These are phyloP conservation scores for Boletus pseudo-olivaceus DNA, from an alignment of 768 basidiomycete genomes.

Conservation along the genomic window DNA sequence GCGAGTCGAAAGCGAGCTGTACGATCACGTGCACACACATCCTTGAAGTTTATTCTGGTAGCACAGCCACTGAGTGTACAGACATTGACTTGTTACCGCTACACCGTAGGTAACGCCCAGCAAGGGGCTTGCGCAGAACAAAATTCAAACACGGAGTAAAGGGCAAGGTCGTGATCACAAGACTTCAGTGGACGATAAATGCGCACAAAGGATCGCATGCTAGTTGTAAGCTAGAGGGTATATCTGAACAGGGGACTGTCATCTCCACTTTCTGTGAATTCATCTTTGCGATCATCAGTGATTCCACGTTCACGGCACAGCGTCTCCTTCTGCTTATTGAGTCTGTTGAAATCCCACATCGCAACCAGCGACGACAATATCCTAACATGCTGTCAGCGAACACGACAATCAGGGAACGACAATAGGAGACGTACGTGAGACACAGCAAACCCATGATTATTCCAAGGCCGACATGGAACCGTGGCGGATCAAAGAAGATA, in stretches of 20 bases:
- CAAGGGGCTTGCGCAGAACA: no score
- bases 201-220: background rate
- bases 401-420: conserved; percentile 16
- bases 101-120: no score
- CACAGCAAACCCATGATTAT: conserved; percentile 26
- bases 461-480: conserved; percentile 34
- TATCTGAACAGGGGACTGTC: conserved; percentile 54
- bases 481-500: conserved; percentile 38
- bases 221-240: conserved; percentile 7
- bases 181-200: background rate
- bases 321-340: conserved; percentile 47
- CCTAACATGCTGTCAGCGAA: conserved; percentile 31
- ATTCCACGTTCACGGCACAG: conserved; percentile 43
- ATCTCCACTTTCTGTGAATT: conserved; percentile 47
- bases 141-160: background rate
- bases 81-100: no score
- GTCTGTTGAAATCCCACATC: conserved; percentile 44
- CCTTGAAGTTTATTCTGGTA: no score
- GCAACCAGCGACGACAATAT: conserved; percentile 35
- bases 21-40: conserved; percentile 11
- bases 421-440: conserved; percentile 14
- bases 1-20: background rate
- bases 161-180: background rate
- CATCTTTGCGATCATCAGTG: conserved; percentile 32
- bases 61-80: background rate